A percentile compares a stretch with the other conserved stretches of the same genome.
Evolutionary conservation across 2,329 filamentous ascomycete species (phyloP).

Genomic region (Pseudogymnoascus sp.): DNA sequence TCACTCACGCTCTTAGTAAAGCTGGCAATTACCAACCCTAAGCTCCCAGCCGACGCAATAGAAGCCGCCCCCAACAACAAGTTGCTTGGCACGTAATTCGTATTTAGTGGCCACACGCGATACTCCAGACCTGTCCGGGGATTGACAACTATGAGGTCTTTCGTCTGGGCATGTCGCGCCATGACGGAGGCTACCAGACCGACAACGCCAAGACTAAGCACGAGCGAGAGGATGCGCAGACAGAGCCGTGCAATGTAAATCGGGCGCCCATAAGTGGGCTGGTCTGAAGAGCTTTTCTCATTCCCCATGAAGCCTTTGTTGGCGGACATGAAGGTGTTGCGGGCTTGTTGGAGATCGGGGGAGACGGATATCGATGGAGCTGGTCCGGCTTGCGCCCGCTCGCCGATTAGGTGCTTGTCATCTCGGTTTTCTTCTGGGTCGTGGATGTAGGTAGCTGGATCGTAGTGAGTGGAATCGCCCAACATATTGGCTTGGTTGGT

Average conservation of each 20-base stretch:
- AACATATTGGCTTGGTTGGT: not conserved
- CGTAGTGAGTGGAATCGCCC: not conserved
- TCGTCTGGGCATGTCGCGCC: not conserved
- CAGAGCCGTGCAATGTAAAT: not conserved
- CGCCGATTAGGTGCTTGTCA: not conserved
- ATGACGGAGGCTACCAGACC: not conserved
- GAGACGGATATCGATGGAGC: not conserved
- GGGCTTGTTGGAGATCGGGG: not conserved
- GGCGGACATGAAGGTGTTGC: not conserved
- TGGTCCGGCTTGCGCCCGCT: not conserved
- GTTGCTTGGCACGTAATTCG: not conserved
- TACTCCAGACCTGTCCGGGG: not conserved
- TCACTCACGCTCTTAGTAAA: not conserved
- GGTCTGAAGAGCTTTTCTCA: not conserved
- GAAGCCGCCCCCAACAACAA: not conserved
- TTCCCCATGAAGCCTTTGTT: conserved; percentile 3
- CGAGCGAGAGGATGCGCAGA: not conserved
- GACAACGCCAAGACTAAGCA: not conserved
- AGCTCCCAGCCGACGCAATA: not conserved
- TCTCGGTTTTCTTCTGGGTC: not conserved
- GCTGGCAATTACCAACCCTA: not conserved
- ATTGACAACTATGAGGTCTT: not conserved
- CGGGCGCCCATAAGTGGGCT: not conserved
- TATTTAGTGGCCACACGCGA: not conserved
- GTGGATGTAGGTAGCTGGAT: not conserved